Evolutionary conservation across 306 rosid species (phyloP), one percentile per base, ranked within the genome.

Genomic region (Acmispon strigosus): DNA sequence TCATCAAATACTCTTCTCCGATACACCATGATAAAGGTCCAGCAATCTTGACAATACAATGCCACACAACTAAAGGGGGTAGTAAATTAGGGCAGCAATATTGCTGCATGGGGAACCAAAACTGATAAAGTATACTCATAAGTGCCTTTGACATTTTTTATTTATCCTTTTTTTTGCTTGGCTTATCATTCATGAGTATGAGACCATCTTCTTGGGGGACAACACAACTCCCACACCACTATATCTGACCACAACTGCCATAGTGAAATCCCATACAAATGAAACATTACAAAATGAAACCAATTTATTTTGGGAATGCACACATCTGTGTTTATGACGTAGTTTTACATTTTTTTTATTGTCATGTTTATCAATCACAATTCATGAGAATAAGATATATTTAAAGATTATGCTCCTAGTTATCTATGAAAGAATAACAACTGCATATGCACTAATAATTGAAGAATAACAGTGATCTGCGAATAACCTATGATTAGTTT

Each of bases 381-480:
- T 41, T 41, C 51, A 37, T 41, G 3, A 39, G 32, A 18, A 17
- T 39, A 47, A 10, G 41, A 22, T 19, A 73, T 36, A 49, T 39
- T 37, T 61, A 17, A 47, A 67, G 47, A 14, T 44, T 59, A 48
- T 16, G 54, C 43, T 64, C 47, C 20, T 34, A 71, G 36, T 7
- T 50, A 67, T 24, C 50, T 13, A 18, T 8, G 50, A 57, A 36
- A 66, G 42, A 27, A 53, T 17, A 65, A 48, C 39, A 47, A 36
- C 62, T 49, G n/a, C n/a, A n/a, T n/a, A 67, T 48, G 70, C 51
- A 56, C 41, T 69, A 24, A 43, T 55, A 20, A 60, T 52, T 39
- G 18, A 34, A 53, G 19, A 55, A 64, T 19, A 52, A 45, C 24
- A 27, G 5, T 27, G 43, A 39, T 39, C 43, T 39, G 32, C 6